Evolutionary conservation across 208 protist genomes (phyloP).

Genomic region (Tritrichomonas foetus): DNA sequence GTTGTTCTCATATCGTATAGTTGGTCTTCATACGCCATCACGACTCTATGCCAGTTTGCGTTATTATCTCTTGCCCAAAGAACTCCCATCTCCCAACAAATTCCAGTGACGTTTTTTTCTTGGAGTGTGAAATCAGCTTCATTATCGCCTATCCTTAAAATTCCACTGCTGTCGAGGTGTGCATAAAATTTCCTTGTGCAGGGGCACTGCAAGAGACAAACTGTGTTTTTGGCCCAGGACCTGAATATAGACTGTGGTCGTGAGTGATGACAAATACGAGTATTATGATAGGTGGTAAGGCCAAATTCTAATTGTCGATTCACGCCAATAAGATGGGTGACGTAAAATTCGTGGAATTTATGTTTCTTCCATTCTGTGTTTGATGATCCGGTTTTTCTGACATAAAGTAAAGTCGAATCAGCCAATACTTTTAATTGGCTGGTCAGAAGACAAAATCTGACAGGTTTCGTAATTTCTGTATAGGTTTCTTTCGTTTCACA

Average conservation of each 20-base stretch:
- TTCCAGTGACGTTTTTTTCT: not conserved
- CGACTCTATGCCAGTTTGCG: not conserved
- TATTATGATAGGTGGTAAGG: not conserved
- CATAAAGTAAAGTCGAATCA: constrained; percentile 2
- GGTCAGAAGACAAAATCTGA: constrained; percentile 23
- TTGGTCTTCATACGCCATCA: not conserved
- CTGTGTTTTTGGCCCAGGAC: not conserved
- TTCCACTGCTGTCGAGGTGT: not conserved
- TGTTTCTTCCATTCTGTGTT: not conserved
- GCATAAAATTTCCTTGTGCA: not conserved
- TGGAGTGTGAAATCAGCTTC: not conserved
- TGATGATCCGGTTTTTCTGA: not conserved
- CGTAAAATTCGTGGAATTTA: not conserved
- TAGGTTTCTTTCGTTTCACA: not conserved
- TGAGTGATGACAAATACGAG: not conserved
- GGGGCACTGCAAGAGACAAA: not conserved
- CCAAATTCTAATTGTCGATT: constrained; percentile 32
- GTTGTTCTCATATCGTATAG: not conserved
- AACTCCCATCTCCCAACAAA: constrained; percentile 32
- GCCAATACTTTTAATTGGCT: not conserved
- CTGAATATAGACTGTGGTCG: not conserved
- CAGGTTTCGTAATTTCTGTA: not conserved
- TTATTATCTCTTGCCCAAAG: not conserved
- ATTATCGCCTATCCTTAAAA: not conserved
- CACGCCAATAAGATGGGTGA: not conserved